Conservation (phyloP, 2,329 filamentous ascomycete genomes). For the Pseudophaeomoniella oleicola region DNA sequence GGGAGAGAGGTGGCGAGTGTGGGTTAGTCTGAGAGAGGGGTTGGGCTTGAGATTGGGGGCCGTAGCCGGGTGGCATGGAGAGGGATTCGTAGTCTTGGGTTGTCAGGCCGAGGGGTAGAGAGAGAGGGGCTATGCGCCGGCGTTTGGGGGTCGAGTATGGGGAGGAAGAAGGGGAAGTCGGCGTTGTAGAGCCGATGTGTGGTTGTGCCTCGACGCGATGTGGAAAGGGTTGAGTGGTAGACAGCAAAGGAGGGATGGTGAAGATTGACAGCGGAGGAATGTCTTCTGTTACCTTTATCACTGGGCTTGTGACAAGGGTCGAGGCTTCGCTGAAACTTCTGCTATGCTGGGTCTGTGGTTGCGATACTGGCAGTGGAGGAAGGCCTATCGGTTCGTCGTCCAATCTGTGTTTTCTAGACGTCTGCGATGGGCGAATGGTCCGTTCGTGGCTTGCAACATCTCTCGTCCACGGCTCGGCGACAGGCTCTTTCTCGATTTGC, state of each 20-base stretch:
- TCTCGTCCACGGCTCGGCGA: too few species aligned
- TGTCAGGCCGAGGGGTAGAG: conserved; percentile 29
- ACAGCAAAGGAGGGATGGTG: background rate
- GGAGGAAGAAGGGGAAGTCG: conserved; percentile 13
- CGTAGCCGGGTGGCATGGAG: conserved; percentile 9
- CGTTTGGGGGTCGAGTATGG: conserved; percentile 29
- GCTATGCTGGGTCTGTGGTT: background rate
- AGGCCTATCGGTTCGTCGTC: too few species aligned
- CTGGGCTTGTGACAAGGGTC: background rate
- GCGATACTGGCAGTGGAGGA: background rate
- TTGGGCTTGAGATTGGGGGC: background rate
- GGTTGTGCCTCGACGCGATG: conserved; percentile 20
- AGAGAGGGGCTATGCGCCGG: conserved; percentile 23
- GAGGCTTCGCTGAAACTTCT: background rate
- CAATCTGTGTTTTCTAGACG: background rate
- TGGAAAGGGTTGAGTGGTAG: conserved; percentile 11
- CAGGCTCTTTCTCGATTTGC: too few species aligned
- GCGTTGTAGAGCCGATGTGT: conserved; percentile 22
- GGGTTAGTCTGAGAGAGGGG: too few species aligned
- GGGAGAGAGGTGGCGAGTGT: background rate
- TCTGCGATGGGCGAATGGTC: background rate
- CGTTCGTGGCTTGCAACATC: too few species aligned
- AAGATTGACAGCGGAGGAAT: too few species aligned
- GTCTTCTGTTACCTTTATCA: too few species aligned
- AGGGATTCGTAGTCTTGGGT: conserved; percentile 29